These are phyloP conservation scores for Mortierella alpina DNA, from an alignment of 192 early-diverging fungal species.

Conservation along the genomic window DNA sequence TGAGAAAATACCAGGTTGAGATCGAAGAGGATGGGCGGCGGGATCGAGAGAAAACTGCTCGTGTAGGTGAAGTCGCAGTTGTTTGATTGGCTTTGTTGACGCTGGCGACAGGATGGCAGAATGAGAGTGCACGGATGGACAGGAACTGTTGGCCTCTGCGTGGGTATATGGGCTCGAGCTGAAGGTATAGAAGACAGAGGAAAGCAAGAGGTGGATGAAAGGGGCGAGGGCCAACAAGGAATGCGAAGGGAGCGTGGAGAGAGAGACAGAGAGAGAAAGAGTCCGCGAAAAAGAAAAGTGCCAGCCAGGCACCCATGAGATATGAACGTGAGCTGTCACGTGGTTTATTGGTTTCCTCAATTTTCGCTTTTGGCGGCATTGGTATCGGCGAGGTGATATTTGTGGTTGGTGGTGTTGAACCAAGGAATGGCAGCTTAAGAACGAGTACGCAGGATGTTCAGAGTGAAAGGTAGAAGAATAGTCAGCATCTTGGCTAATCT, in stretches of 20 bases:
- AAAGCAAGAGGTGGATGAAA: background rate
- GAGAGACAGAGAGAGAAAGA: background rate
- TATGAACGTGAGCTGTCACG: background rate
- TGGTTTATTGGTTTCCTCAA: slow-evolving; percentile 3
- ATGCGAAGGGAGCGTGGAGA: background rate
- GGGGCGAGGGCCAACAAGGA: background rate
- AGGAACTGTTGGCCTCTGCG: too few species aligned
- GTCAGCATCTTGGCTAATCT: background rate
- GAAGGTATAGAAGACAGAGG: background rate
- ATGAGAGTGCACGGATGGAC: background rate
- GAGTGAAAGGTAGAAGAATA: background rate
- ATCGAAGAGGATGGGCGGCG: too few species aligned
- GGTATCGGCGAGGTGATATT: slow-evolving; percentile 73
- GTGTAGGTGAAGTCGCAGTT: too few species aligned
- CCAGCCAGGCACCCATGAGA: background rate
- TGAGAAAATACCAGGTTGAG: too few species aligned
- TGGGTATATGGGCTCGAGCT: too few species aligned
- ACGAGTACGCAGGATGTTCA: background rate
- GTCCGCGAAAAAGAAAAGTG: background rate
- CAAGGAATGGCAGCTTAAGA: slow-evolving; percentile 70
- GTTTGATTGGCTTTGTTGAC: too few species aligned
- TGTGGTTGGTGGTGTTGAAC: slow-evolving; percentile 86
- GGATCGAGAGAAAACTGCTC: too few species aligned
- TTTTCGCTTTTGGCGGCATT: slow-evolving; percentile 32
- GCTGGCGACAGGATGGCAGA: background rate